Evolutionary conservation across 768 basidiomycete species (phyloP).

Genomic region (Boletus barrowsii): DNA sequence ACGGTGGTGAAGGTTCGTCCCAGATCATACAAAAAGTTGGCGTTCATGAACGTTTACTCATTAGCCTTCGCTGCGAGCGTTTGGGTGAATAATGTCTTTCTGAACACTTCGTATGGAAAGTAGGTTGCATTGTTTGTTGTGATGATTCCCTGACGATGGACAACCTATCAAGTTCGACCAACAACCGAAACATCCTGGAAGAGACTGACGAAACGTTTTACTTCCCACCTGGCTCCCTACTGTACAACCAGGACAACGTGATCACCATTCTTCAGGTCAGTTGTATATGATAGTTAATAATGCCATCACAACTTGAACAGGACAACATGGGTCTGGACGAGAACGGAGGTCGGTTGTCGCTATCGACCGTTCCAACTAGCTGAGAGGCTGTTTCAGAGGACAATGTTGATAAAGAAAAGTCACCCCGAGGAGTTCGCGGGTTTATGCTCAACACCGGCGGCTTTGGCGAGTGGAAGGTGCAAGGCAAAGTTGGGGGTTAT

Average conservation of each 20-base stretch:
- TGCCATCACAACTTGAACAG: slow-evolving; percentile 31
- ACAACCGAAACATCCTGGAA: slow-evolving; percentile 55
- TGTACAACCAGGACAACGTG: slow-evolving; percentile 59
- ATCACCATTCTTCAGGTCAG: slow-evolving; percentile 72
- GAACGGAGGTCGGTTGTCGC: slow-evolving; percentile 42
- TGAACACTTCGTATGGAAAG: slow-evolving; percentile 75
- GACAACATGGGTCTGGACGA: slow-evolving; percentile 82
- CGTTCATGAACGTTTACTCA: neutral
- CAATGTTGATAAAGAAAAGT: slow-evolving; percentile 53
- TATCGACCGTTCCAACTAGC: neutral
- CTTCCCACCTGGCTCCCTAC: slow-evolving; percentile 57
- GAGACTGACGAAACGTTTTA: slow-evolving; percentile 67
- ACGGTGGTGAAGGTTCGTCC: slow-evolving; percentile 67
- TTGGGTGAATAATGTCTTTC: slow-evolving; percentile 72
- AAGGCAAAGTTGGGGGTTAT: slow-evolving; percentile 76
- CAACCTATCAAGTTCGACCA: slow-evolving; percentile 48
- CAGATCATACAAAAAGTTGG: neutral
- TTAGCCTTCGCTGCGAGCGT: slow-evolving; percentile 76
- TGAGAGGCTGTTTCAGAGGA: slow-evolving; percentile 24
- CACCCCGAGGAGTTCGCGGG: slow-evolving; percentile 76
- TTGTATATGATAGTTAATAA: neutral
- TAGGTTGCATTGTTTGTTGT: slow-evolving; percentile 30
- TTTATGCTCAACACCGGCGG: slow-evolving; percentile 63
- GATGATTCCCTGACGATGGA: neutral
- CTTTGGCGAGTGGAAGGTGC: slow-evolving; percentile 67